phyloP scores from a whole-genome alignment of 164 flowering plant species.

The Tetracentron sinense region DNA sequence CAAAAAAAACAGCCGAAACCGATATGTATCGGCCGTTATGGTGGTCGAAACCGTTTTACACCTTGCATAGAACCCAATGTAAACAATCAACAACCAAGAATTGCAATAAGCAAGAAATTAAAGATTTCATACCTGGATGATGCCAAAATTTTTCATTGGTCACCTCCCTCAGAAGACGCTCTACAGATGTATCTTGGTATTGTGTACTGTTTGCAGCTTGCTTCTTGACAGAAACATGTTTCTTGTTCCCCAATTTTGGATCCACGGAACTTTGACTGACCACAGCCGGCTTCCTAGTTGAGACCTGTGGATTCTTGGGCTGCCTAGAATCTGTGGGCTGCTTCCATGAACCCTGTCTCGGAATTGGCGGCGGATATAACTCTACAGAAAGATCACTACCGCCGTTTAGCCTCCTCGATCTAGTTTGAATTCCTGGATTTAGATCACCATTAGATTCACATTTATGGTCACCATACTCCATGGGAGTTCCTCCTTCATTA shows the following conservation, averaged over 20 bases:
- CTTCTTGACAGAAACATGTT: constrained; percentile 43
- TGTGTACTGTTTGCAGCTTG: constrained; percentile 18
- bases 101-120: background rate
- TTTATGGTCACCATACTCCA: constrained; percentile 38
- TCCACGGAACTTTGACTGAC: constrained; percentile 40
- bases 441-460: constrained; percentile 47
- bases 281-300: constrained; percentile 31
- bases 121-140: constrained; percentile 44
- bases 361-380: constrained; percentile 23
- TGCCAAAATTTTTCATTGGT: constrained; percentile 79
- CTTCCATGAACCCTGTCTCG: constrained; percentile 58
- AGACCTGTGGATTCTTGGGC: constrained; percentile 39
- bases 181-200: constrained; percentile 68
- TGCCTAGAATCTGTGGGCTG: constrained; percentile 43
- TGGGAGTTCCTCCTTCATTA: constrained; percentile 30
- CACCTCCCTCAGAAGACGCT: constrained; percentile 75
- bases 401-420: constrained; percentile 43
- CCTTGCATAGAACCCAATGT: background rate
- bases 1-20: too few species aligned
- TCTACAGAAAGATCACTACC: constrained; percentile 39
- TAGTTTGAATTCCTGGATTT: constrained; percentile 32
- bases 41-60: too few species aligned
- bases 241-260: constrained; percentile 41
- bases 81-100: background rate
- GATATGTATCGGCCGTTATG: too few species aligned